phyloP scores from a whole-genome alignment of 2,329 filamentous ascomycete species.

The Calonectria hawksworthii region DNA sequence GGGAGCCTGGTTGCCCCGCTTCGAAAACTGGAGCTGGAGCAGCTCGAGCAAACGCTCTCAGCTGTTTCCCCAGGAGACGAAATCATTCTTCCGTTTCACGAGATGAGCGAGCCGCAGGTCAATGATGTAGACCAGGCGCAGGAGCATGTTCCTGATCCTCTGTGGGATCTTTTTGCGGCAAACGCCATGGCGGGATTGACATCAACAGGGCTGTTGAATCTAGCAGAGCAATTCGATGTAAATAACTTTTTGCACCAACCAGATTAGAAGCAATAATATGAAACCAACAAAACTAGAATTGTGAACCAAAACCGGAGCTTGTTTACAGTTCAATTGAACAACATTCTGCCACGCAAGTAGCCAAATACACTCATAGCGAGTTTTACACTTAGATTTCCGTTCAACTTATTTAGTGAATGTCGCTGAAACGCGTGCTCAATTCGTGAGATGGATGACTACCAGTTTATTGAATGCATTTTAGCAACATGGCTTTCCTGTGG shows the following conservation, averaged over 20 bases:
- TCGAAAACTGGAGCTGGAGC: constrained; percentile 52
- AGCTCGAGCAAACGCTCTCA: constrained; percentile 52
- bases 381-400: too few species aligned
- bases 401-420: too few species aligned
- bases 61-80: constrained; percentile 47
- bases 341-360: too few species aligned
- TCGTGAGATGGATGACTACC: too few species aligned
- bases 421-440: too few species aligned
- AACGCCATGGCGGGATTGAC: constrained; percentile 49
- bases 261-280: background rate
- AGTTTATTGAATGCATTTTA: too few species aligned
- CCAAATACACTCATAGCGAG: too few species aligned
- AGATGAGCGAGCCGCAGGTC: fast-evolving
- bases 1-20: constrained; percentile 55
- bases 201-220: constrained; percentile 47
- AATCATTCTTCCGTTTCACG: background rate
- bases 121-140: background rate
- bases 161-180: constrained; percentile 50
- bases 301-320: too few species aligned
- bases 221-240: constrained; percentile 49
- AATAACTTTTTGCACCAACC: constrained; percentile 34
- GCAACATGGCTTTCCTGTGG: too few species aligned
- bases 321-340: too few species aligned
- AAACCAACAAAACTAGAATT: too few species aligned
- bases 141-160: constrained; percentile 33